These are phyloP conservation scores for Trypanosoma platydactyli DNA, from an alignment of 208 protist genomes.

Conservation along the genomic window DNA sequence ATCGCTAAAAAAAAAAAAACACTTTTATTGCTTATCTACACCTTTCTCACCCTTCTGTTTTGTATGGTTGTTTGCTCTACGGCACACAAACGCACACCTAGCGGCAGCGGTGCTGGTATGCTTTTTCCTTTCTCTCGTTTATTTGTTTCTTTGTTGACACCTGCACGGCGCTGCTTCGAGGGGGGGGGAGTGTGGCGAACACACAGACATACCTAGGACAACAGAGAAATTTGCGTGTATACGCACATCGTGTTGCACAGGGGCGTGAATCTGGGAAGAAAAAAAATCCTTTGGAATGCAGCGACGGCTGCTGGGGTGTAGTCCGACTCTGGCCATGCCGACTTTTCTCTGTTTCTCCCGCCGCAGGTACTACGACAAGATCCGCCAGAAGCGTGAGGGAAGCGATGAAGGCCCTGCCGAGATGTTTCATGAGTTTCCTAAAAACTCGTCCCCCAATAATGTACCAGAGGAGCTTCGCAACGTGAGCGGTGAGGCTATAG, in stretches of 20 bases:
- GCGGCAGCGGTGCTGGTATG: background rate
- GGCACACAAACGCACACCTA: background rate
- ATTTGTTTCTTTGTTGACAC: no score
- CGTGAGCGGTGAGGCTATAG: constrained; percentile 38
- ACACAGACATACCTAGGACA: no score
- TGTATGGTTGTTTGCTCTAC: constrained; percentile 8
- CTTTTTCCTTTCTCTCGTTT: background rate
- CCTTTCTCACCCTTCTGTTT: background rate
- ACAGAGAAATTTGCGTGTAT: no score
- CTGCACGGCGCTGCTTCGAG: no score
- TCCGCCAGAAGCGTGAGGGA: constrained; percentile 47
- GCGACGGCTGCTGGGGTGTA: background rate
- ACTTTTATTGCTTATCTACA: no score
- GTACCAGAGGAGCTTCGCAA: constrained; percentile 59
- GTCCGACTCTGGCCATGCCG: background rate
- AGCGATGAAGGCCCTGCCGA: constrained; percentile 47
- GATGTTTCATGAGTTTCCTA: constrained; percentile 70
- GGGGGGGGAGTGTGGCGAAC: no score
- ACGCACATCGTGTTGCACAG: no score
- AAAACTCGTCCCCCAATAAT: constrained; percentile 36
- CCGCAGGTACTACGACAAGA: constrained; percentile 68
- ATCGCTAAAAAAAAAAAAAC: background rate
- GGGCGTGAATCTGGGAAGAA: no score
- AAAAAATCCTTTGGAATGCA: constrained; percentile 1
- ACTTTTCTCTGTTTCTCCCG: constrained; percentile 3